Conservation (phyloP, 2,329 filamentous ascomycete species). For the Neonectria neomacrospora region DNA sequence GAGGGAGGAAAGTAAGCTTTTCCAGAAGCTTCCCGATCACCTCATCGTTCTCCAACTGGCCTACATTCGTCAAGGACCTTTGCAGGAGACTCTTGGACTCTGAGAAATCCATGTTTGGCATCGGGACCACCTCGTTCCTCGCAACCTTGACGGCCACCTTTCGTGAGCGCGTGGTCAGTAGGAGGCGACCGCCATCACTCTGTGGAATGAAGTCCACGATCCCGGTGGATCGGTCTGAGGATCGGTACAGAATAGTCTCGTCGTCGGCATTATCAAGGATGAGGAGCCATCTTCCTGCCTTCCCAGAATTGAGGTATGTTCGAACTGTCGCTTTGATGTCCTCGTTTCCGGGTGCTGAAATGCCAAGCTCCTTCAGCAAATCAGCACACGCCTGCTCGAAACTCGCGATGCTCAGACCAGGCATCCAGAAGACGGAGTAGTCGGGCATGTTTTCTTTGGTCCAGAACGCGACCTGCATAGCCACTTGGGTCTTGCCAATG, state of each 20-base stretch:
- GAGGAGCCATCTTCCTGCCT: constrained; percentile 39
- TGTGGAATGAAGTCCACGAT: constrained; percentile 39
- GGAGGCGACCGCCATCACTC: constrained; percentile 43
- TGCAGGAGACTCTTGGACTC: not conserved
- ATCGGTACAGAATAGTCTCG: constrained; percentile 1
- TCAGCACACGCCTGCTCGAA: constrained; percentile 19
- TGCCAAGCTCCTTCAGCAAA: not conserved
- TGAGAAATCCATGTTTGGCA: constrained; percentile 4
- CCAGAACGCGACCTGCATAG: constrained; percentile 4
- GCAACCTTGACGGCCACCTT: constrained; percentile 44
- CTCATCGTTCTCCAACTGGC: not conserved
- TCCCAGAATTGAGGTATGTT: constrained; percentile 30
- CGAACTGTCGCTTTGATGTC: constrained; percentile 14
- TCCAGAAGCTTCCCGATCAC: constrained; percentile 9
- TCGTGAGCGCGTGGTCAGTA: constrained; percentile 51
- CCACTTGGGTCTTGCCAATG: constrained; percentile 9
- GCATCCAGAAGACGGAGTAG: constrained; percentile 26
- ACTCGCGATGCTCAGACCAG: constrained; percentile 18
- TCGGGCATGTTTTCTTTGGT: constrained; percentile 12
- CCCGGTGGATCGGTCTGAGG: not conserved
- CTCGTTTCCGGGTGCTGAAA: not conserved
- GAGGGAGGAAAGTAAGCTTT: constrained; percentile 51
- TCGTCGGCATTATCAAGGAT: constrained; percentile 43
- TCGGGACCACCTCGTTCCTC: constrained; percentile 1
- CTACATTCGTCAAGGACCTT: not conserved